phyloP scores from a whole-genome alignment of 2,329 filamentous ascomycete genomes.

The Albifimbria verrucaria region DNA sequence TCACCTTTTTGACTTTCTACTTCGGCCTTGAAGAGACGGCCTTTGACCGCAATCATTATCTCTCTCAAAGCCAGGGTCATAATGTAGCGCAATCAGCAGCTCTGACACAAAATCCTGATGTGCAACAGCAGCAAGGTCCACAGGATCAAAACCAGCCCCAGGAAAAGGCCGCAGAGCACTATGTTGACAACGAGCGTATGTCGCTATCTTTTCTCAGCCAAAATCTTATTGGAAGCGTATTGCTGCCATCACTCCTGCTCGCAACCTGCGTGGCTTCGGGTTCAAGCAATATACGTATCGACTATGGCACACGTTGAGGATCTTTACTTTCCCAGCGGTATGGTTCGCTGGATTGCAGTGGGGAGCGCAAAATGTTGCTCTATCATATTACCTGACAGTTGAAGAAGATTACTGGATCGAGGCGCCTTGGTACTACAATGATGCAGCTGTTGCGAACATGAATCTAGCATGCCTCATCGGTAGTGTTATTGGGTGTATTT shows the following conservation, averaged over 20 bases:
- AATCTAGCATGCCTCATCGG: conserved; percentile 54
- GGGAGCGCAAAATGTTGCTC: conserved; percentile 58
- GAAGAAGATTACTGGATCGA: conserved; percentile 54
- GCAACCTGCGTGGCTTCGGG: conserved; percentile 49
- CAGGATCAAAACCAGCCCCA: no score
- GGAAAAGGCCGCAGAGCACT: no score
- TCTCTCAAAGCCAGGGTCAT: conserved; percentile 16
- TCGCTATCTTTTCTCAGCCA: conserved; percentile 22
- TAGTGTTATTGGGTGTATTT: conserved; percentile 52
- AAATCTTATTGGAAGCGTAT: conserved; percentile 55
- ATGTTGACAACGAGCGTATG: conserved; percentile 12
- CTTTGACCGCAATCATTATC: conserved; percentile 40
- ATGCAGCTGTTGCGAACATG: conserved; percentile 54
- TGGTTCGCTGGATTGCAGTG: conserved; percentile 56
- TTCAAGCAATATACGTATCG: conserved; percentile 51
- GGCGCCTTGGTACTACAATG: conserved; percentile 51
- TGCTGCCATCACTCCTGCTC: conserved; percentile 51
- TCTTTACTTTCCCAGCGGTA: conserved; percentile 56
- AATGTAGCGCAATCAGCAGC: conserved; percentile 12
- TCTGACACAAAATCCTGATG: no score
- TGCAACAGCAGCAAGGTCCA: no score
- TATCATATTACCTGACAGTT: conserved; percentile 57
- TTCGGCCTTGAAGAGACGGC: conserved; percentile 52
- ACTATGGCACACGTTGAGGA: conserved; percentile 51
- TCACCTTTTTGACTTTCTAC: conserved; percentile 43